Percentiles rank a stretch among this genome's conserved stretches.
Evolutionary conservation across 73 alveolate species (phyloP).

Genomic region (Paramecium sexaurelia): DNA sequence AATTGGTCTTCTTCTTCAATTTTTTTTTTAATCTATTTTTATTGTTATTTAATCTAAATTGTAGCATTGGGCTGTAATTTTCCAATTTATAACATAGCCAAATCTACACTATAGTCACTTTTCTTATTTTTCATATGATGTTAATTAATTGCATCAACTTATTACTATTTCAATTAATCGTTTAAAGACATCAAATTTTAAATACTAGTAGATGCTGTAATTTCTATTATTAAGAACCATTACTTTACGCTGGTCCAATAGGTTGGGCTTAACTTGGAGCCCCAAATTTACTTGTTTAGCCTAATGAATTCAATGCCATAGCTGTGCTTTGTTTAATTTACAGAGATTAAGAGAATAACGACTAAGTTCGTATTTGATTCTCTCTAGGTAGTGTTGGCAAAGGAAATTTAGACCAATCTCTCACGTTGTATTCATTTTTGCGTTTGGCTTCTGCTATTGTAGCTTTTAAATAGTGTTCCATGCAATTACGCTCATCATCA

Average conservation of each 20-base stretch:
- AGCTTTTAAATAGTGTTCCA: conserved; percentile 65
- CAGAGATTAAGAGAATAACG: background rate
- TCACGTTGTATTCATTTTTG: conserved; percentile 41
- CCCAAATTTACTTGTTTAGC: conserved; percentile 40
- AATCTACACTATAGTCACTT: conserved; percentile 14
- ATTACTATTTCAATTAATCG: conserved; percentile 17
- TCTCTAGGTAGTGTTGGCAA: conserved; percentile 75
- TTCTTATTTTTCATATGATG: conserved; percentile 13
- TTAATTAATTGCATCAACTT: background rate
- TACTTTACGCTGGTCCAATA: conserved; percentile 44
- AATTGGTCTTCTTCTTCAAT: conserved; percentile 39
- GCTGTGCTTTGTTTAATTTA: background rate
- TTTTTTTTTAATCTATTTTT: background rate
- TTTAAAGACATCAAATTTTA: conserved; percentile 1
- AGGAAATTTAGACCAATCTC: conserved; percentile 79
- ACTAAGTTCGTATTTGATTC: conserved; percentile 50
- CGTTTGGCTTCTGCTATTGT: conserved; percentile 66
- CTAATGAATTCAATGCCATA: background rate
- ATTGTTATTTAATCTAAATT: background rate
- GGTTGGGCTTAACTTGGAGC: conserved; percentile 23
- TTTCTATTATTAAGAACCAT: background rate
- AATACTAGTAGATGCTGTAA: conserved; percentile 47
- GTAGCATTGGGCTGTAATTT: conserved; percentile 19
- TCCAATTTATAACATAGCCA: background rate
- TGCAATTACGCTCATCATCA: conserved; percentile 66